A percentile compares a stretch with the other conserved stretches of the same genome.
These are phyloP conservation scores for Vanrija sp. DNA, from an alignment of 1,284 basidiomycete genomes.

Conservation along the genomic window DNA sequence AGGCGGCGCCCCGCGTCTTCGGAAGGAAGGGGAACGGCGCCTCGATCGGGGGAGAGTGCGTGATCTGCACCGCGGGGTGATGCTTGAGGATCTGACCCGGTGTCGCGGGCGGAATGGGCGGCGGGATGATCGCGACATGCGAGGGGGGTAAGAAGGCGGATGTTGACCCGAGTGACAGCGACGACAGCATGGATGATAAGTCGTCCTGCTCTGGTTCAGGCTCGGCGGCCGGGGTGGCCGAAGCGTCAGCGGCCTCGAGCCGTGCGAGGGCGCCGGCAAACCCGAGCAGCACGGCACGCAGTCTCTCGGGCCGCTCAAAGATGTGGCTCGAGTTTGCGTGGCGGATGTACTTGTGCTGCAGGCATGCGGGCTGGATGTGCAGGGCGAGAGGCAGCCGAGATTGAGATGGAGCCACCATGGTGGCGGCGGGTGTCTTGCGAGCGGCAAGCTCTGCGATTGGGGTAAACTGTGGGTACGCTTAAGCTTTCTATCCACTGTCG, in stretches of 20 bases:
- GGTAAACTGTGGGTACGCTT: not conserved
- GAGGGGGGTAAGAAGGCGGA: slow-evolving; percentile 13
- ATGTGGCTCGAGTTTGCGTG: slow-evolving; percentile 66
- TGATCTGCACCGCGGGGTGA: slow-evolving; percentile 42
- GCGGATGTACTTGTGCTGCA: slow-evolving; percentile 70
- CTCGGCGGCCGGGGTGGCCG: not conserved
- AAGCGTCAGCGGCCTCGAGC: slow-evolving; percentile 55
- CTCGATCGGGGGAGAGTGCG: slow-evolving; percentile 38
- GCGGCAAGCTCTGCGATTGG: no score
- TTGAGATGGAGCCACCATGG: not conserved
- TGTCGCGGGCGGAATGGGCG: slow-evolving; percentile 19
- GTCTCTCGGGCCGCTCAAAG: slow-evolving; percentile 83
- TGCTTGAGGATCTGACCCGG: slow-evolving; percentile 40
- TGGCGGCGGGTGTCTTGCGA: not conserved
- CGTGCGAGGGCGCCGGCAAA: slow-evolving; percentile 71
- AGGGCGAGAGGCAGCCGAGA: slow-evolving; percentile 33
- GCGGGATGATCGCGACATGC: slow-evolving; percentile 27
- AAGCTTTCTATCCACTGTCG: not conserved
- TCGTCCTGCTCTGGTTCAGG: slow-evolving; percentile 14
- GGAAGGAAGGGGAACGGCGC: slow-evolving; percentile 36
- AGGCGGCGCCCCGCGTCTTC: slow-evolving; percentile 5
- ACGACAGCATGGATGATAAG: slow-evolving; percentile 32
- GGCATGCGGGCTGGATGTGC: slow-evolving; percentile 50
- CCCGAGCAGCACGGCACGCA: slow-evolving; percentile 74
- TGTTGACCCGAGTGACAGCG: slow-evolving; percentile 23